Evolutionary conservation across 441 rosid species (phyloP), one percentile per base, ranked within the genome.

Genomic region (Bruguiera hainesii): DNA sequence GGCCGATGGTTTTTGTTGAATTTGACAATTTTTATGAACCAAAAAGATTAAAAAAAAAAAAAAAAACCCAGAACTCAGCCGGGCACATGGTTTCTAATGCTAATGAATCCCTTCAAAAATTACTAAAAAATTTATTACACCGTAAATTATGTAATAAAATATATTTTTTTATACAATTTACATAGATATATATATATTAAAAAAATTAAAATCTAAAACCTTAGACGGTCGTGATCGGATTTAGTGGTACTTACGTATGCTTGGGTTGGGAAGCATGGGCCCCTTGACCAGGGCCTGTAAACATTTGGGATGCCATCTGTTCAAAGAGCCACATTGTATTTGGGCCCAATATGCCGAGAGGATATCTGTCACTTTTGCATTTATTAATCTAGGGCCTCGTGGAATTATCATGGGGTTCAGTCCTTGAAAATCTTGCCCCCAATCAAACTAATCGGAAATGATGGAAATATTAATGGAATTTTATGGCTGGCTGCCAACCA

Each of bases 271-370:
- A n/a, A 50, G 58, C 13, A 50, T 7, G 73, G 81, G 72, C 31
- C 78, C 78, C 68, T 61, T 64, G 73, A 72, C 21, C 55, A 61
- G 1, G 63, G 39, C 76, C 33, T 70, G 6, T 2, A 35, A 29
- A 23, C 70, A 4, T 61, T 69, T 20, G 15, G 13, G 33, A 3
- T 67, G 67, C 73, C 81, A 64, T 49, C 64, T 2, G 42, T 48
- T 28, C 16, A 28, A 49, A 33, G 61, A 30, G n/a, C 15, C 46
- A 37, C 48, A 42, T 13, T 31, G 37, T 42, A 1, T n/a, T 56
- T 58, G 56, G 50, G 58, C 60, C 62, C 10, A 15, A 7, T 46
- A 30, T 46, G 2, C 19, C 7, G 10, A n/a, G 58, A 23, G 28
- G 58, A 23, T 23, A 55, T 23, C 23, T 3, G 58, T 55, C 58